These are phyloP conservation scores for Termitomyces sp. DNA, from an alignment of 768 basidiomycete genomes.

Conservation along the genomic window DNA sequence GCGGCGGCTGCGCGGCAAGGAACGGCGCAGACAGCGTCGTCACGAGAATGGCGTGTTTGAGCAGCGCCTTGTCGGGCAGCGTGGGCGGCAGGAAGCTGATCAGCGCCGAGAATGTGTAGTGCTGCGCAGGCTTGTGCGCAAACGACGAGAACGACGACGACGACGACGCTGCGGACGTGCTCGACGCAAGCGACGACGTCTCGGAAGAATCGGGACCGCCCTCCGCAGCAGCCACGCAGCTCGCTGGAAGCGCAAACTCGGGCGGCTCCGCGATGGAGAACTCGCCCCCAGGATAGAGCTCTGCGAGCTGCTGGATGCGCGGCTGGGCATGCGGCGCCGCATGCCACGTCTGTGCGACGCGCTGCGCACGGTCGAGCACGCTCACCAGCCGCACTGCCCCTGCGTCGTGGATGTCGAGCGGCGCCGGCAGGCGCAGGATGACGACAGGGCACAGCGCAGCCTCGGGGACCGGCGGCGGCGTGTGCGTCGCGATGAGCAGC, in stretches of 20 bases:
- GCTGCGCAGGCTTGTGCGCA: not conserved
- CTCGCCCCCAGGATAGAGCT: slow-evolving; percentile 26
- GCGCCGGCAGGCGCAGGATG: slow-evolving; percentile 28
- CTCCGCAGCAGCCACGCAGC: not conserved
- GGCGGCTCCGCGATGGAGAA: slow-evolving; percentile 25
- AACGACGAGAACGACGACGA: not conserved
- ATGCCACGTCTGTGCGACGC: slow-evolving; percentile 28
- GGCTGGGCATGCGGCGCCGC: slow-evolving; percentile 6
- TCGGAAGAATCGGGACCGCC: not conserved
- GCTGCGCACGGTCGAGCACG: slow-evolving; percentile 35
- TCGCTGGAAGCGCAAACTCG: slow-evolving; percentile 4
- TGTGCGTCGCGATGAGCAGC: slow-evolving; percentile 36
- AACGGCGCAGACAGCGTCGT: slow-evolving; percentile 35
- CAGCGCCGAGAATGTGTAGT: slow-evolving; percentile 34
- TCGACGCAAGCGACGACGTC: not conserved
- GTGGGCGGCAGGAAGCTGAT: slow-evolving; percentile 37
- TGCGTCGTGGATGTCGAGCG: slow-evolving; percentile 28
- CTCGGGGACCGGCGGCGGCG: slow-evolving; percentile 24
- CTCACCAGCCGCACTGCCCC: slow-evolving; percentile 35
- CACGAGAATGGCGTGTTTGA: slow-evolving; percentile 40
- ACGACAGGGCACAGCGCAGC: slow-evolving; percentile 19
- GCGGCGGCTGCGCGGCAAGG: slow-evolving; percentile 16
- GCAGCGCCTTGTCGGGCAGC: slow-evolving; percentile 33
- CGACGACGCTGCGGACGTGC: not conserved
- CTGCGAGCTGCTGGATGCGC: slow-evolving; percentile 27